Evolutionary conservation across 805 yeast species (phyloP).

Genomic region (Candida verbasci): DNA sequence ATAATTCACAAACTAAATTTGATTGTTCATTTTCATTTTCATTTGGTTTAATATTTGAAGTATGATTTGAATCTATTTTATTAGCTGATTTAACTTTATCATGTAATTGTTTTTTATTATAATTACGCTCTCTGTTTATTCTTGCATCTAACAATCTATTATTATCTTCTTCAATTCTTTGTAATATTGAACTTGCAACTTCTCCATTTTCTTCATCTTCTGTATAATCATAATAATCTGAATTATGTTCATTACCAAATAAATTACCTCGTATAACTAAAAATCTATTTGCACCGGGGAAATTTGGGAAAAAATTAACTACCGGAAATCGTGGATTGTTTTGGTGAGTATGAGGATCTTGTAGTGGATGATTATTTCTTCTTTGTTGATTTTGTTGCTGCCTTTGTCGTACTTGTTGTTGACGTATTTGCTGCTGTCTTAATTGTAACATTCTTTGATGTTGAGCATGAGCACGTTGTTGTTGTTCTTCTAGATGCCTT

Average conservation of each 20-base stretch:
- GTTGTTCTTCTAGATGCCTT: not conserved
- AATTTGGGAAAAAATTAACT: too few relatives aligned
- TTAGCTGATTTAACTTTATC: slow-evolving; percentile 24
- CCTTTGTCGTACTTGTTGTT: not conserved
- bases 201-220: slow-evolving; percentile 8
- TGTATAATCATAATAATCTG: slow-evolving; percentile 1
- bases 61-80: slow-evolving; percentile 23
- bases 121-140: slow-evolving; percentile 25
- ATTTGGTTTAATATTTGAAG: slow-evolving; percentile 21
- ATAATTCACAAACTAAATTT: slow-evolving; percentile 47
- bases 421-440: not conserved
- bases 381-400: not conserved
- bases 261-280: too few relatives aligned
- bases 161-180: slow-evolving; percentile 36
- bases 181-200: slow-evolving; percentile 30
- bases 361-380: not conserved
- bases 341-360: not conserved
- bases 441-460: not conserved
- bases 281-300: not conserved
- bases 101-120: slow-evolving; percentile 23
- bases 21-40: not conserved
- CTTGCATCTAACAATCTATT: slow-evolving; percentile 31
- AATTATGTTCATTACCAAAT: not conserved
- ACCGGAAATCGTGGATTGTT: not conserved
- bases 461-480: not conserved